phyloP scores from a whole-genome alignment of 2,329 filamentous ascomycete genomes.

The Atkinsonella texensis region DNA sequence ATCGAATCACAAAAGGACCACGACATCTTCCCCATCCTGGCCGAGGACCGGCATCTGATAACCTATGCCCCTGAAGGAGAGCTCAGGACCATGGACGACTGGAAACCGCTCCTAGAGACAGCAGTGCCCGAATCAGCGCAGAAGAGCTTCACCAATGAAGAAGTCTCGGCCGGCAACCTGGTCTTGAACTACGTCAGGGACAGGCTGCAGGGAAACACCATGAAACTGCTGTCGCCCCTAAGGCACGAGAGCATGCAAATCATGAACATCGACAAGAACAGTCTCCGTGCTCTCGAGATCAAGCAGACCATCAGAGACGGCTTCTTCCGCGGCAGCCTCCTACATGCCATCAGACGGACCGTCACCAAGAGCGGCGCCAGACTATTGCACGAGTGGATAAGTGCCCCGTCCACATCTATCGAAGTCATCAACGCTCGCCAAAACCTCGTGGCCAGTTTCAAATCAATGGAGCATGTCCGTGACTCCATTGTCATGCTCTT shows the following conservation, averaged over 20 bases:
- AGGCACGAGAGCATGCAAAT: constrained; percentile 62
- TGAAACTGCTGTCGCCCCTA: constrained; percentile 74
- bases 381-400: constrained; percentile 73
- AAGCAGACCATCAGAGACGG: constrained; percentile 75
- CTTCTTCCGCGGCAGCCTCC: constrained; percentile 65
- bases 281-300: constrained; percentile 79
- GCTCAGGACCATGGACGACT: constrained; percentile 45
- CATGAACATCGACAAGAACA: constrained; percentile 89
- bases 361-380: constrained; percentile 86
- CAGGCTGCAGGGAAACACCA: constrained; percentile 62
- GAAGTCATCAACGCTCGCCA: constrained; percentile 66
- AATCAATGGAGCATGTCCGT: constrained; percentile 53
- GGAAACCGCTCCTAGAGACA: constrained; percentile 67
- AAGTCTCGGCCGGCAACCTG: constrained; percentile 65
- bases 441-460: constrained; percentile 68
- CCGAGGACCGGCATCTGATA: constrained; percentile 63
- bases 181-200: constrained; percentile 77
- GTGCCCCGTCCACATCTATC: constrained; percentile 81
- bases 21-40: constrained; percentile 53
- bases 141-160: constrained; percentile 49
- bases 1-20: constrained; percentile 46
- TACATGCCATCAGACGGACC: constrained; percentile 82
- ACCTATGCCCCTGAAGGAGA: constrained; percentile 50
- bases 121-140: constrained; percentile 44
- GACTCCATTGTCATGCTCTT: constrained; percentile 59